Evolutionary conservation across 495 filamentous ascomycete species (phyloP), one percentile per base, ranked within the genome.

Genomic region (Cudoniella acicularis): DNA sequence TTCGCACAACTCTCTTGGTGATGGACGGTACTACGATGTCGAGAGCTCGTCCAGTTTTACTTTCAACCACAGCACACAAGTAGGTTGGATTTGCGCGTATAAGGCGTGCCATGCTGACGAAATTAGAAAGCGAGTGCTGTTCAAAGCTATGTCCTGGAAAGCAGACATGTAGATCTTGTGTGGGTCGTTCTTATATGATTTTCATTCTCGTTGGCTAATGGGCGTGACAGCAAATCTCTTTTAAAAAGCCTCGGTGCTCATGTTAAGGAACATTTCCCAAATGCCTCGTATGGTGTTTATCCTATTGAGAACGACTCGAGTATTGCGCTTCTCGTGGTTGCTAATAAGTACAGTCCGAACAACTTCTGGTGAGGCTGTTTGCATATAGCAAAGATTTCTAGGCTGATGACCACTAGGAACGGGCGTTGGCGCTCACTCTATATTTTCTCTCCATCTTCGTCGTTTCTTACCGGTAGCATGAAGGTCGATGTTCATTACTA

Each of bases 401-500:
- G 43, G 26, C 56, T 65, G 46, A 65, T 53, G 10, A 47, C 20
- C n/a, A 22, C 24, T 59, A 92, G 89, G 90, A 98, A 96, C 76
- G 95, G 95, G 48, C 90, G 95, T 57, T 97, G 92, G 87, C 91
- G 95, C 59, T 90, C 90, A 42, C 80, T 86, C 50, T 98, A 97
- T 76, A 82, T 87, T 70, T 87, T 88, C 73, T 77, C 79, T 60
- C 87, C 87, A 10, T 74, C 84, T 4, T 83, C 74, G 53, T 82
- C 69, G 69, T 80, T 72, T 47, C 75, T 92, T 11, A 77, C 80
- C 10, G 89, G 89, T 53, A 77, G 73, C 54, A 81, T 92, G 68
- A 88, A 88, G 63, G 87, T 92, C 27, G 89, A 94, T 68, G 93
- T 99, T 47, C 95, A 99, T 79, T 99, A 99, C 82, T 99, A 98